Percentiles rank a stretch among this genome's conserved stretches.
These are phyloP conservation scores for Syncephalis plumigaleata DNA, from an alignment of 371 early-diverging fungal genomes.

Conservation along the genomic window DNA sequence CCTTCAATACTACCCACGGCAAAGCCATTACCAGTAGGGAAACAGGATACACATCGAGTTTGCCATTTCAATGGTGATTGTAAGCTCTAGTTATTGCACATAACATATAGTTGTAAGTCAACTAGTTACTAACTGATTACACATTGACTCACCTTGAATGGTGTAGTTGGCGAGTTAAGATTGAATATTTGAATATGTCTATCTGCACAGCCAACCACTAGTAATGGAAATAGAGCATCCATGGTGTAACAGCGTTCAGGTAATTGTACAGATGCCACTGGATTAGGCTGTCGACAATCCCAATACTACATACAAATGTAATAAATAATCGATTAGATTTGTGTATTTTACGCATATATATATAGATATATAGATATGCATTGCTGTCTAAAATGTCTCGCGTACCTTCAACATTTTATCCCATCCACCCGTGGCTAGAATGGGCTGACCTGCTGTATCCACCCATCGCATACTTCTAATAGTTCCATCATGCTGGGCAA, in stretches of 20 bases:
- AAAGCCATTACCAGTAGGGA: constrained; percentile 55
- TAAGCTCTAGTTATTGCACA: constrained; percentile 10
- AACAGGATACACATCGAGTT: constrained; percentile 43
- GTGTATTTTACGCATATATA: neutral
- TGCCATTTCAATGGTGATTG: constrained; percentile 61
- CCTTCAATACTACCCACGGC: constrained; percentile 89
- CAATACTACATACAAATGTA: constrained; percentile 38
- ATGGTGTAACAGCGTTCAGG: constrained; percentile 70
- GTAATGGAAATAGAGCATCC: constrained; percentile 46
- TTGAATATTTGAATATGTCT: constrained; percentile 50
- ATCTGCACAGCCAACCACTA: constrained; percentile 69
- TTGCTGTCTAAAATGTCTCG: constrained; percentile 4
- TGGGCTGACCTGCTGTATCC: constrained; percentile 17
- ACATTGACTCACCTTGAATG: constrained; percentile 28
- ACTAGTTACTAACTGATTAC: too few species aligned
- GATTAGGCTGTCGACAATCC: constrained; percentile 52
- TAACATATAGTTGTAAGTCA: neutral
- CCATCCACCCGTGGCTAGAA: constrained; percentile 82
- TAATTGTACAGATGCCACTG: constrained; percentile 38
- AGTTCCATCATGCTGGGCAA: constrained; percentile 52
- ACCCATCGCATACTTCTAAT: constrained; percentile 45
- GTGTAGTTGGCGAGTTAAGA: constrained; percentile 44
- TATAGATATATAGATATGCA: constrained; percentile 1
- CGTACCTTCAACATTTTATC: constrained; percentile 66
- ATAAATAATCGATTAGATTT: neutral